A percentile compares a stretch with the other conserved stretches of the same genome.
phyloP scores from a whole-genome alignment of 1,284 basidiomycete species.

The Abortiporus biennis region DNA sequence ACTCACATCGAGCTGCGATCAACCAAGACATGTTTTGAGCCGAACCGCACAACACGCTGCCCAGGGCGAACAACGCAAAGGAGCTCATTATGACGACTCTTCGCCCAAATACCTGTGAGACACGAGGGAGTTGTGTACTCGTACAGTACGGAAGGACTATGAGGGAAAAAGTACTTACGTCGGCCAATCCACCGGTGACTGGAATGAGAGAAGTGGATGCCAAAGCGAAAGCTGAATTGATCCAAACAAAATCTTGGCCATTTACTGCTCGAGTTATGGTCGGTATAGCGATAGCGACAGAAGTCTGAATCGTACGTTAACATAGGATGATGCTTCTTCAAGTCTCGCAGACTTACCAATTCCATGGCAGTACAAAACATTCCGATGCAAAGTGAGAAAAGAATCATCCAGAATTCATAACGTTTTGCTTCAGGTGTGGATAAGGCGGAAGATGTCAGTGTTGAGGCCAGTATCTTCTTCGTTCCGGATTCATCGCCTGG shows the following conservation, averaged over 20 bases:
- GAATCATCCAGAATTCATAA: constrained; percentile 8
- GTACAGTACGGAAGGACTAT: neutral
- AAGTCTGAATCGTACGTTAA: constrained; percentile 24
- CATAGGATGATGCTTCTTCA: too few relatives aligned
- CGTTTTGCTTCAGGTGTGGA: too few relatives aligned
- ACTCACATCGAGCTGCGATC: constrained; percentile 13
- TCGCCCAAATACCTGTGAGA: constrained; percentile 19
- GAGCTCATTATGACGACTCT: constrained; percentile 17
- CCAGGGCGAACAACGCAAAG: constrained; percentile 15
- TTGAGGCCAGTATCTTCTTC: too few relatives aligned
- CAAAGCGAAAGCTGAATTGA: constrained; percentile 24
- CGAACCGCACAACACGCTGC: constrained; percentile 12
- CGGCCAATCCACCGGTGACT: constrained; percentile 22
- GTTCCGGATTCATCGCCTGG: too few relatives aligned
- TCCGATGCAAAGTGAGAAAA: constrained; percentile 12
- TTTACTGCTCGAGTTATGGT: constrained; percentile 25
- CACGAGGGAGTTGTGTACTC: neutral
- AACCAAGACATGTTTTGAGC: constrained; percentile 15
- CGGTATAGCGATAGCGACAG: constrained; percentile 28
- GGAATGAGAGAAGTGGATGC: constrained; percentile 25
- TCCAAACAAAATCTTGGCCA: constrained; percentile 27
- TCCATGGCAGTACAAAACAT: constrained; percentile 15
- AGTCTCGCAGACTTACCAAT: constrained; percentile 10
- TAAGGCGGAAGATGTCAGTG: too few relatives aligned
- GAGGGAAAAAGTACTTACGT: constrained; percentile 7